Evolutionary conservation across 495 filamentous ascomycete genomes (phyloP), one percentile per base, ranked within the genome.

Genomic region (Hypoxylon subgilvum): DNA sequence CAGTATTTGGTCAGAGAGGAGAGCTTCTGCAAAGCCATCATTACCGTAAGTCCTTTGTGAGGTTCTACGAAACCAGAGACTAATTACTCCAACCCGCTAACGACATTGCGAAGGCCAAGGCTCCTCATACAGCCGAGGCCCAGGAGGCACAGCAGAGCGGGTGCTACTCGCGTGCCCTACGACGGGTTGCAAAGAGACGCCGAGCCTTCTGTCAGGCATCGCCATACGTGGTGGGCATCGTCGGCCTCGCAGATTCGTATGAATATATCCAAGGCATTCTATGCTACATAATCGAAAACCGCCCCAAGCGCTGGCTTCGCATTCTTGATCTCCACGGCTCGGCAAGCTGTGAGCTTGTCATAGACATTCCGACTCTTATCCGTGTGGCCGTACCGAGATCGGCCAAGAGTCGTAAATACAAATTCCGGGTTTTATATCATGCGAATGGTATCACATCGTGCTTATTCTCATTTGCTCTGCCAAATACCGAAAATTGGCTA

Each of bases 261-360:
- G 65, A 85, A 5, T 90, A 87, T 67, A 69, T 76, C 19, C 76
- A 84, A 19, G 88, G 89, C 13, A 71, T 82, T 2, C 73, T 91
- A 6, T 87, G 82, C 52, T 88, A 90, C 60, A 76, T 82, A 7
- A 65, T 76, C 18, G 69, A 71, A 16, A 19, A 16, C 7, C 57
- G 61, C 2, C 61, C 61, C 14, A 74, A 77, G 8, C 72, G 80
- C 19, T 77, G 73, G 67, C 75, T 92, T 30, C 85, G 87, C n/a
- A 67, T 89, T 10, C 70, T 89, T 36, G 76, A 90, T 48, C 69
- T 90, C 7, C 83, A 86, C 71, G 55, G 69, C 13, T 74, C 75
- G 1, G 69, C 68, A n/a, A 64, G 48, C 28, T 65, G 70, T 17
- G 87, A 91, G 57, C 72, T 84, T 19, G 83, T 86, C 4, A 65